phyloP scores from a whole-genome alignment of 208 protist species.

The Polymyxa betae region DNA sequence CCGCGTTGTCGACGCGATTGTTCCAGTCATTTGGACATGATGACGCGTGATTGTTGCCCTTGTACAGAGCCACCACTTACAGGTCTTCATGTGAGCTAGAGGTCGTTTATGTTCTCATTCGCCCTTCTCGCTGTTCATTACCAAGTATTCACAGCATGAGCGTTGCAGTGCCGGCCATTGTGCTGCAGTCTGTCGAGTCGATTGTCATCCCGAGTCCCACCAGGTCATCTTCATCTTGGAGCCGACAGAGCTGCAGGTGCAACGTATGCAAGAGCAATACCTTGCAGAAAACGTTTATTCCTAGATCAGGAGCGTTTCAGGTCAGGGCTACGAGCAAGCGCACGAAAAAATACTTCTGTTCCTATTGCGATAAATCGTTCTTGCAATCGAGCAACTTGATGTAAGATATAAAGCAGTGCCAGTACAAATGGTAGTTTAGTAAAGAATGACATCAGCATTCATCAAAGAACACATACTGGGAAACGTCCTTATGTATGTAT shows the following conservation, averaged over 20 bases:
- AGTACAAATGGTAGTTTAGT: background rate
- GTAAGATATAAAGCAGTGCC: background rate
- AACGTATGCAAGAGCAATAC: background rate
- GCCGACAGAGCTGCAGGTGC: background rate
- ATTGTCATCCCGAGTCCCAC: background rate
- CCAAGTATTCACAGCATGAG: too few species aligned
- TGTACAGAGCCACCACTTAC: too few species aligned
- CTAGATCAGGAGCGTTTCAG: background rate
- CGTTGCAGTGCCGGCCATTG: background rate
- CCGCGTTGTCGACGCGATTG: too few species aligned
- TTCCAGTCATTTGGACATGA: too few species aligned
- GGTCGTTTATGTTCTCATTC: too few species aligned
- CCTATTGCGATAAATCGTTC: background rate
- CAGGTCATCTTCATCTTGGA: background rate
- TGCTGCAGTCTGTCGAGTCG: background rate
- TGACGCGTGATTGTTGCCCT: too few species aligned
- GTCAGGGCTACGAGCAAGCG: background rate
- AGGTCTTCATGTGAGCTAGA: too few species aligned
- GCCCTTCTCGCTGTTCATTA: too few species aligned
- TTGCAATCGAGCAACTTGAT: background rate
- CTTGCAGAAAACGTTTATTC: background rate
- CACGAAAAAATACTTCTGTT: background rate
- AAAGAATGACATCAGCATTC: background rate
- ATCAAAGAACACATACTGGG: conserved; percentile 22
- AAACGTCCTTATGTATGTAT: conserved; percentile 28